Percentiles rank a stretch among this genome's conserved stretches.
These are phyloP conservation scores for Solanum pennellii DNA, from an alignment of 257 asterid genomes.

Conservation along the genomic window DNA sequence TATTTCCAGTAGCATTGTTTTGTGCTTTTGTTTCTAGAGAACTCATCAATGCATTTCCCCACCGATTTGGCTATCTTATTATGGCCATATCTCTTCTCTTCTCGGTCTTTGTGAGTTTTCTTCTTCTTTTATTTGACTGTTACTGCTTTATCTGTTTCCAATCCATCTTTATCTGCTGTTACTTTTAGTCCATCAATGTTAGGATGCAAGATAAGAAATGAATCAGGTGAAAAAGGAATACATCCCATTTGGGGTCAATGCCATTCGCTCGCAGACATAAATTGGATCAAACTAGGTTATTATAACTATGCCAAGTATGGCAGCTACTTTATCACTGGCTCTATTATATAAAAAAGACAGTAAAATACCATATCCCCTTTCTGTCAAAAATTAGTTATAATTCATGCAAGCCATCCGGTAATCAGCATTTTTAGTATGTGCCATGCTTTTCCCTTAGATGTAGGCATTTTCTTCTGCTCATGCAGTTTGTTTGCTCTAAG, in stretches of 20 bases:
- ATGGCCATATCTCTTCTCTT: background rate
- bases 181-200: background rate
- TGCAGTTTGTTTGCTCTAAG: background rate
- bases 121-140: background rate
- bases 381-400: background rate
- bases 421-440: background rate
- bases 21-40: conserved; percentile 6
- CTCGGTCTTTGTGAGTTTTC: conserved; percentile 6
- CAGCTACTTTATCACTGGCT: background rate
- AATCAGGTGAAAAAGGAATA: background rate
- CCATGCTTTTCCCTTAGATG: background rate
- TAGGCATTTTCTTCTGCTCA: background rate
- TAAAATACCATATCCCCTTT: background rate
- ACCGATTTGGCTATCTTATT: conserved; percentile 2
- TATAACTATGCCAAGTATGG: background rate
- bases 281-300: background rate
- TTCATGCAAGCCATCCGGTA: background rate
- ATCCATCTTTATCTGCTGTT: background rate
- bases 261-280: background rate
- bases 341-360: background rate
- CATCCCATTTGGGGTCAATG: background rate
- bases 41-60: conserved; percentile 7
- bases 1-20: conserved; percentile 11
- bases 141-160: background rate
- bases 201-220: background rate